These are phyloP conservation scores for Blastocystis sp. DNA, from an alignment of 352 stramenopile species.

Conservation along the genomic window DNA sequence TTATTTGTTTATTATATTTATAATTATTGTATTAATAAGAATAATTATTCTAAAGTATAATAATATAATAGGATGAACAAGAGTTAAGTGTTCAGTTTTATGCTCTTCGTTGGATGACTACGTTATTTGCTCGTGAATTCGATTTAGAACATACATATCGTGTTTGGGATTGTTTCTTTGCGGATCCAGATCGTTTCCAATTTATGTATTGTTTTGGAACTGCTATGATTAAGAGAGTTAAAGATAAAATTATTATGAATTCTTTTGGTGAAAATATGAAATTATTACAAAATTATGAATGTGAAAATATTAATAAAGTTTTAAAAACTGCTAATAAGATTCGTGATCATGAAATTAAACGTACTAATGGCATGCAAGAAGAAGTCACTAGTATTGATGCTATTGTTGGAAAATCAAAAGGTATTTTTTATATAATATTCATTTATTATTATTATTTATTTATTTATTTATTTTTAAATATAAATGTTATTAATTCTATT, in stretches of 20 bases:
- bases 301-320: constrained; percentile 35
- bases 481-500: too few species aligned
- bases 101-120: constrained; percentile 59
- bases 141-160: constrained; percentile 54
- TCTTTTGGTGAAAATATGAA: constrained; percentile 47
- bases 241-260: constrained; percentile 46
- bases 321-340: constrained; percentile 37
- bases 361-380: too few species aligned
- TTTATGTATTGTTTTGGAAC: constrained; percentile 56
- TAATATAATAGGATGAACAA: constrained; percentile 37
- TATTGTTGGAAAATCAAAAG: too few species aligned
- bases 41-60: too few species aligned
- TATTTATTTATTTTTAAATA: too few species aligned
- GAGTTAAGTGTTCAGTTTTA: constrained; percentile 55
- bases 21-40: too few species aligned
- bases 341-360: neutral
- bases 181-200: constrained; percentile 52
- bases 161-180: constrained; percentile 60
- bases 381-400: too few species aligned
- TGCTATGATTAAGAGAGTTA: constrained; percentile 54
- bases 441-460: too few species aligned
- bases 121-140: constrained; percentile 57
- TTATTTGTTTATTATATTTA: too few species aligned
- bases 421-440: too few species aligned
- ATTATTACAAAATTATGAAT: constrained; percentile 47